Base-by-base conservation (phyloP, 441 rosid species). In the Mallotus japonicus region DNA sequence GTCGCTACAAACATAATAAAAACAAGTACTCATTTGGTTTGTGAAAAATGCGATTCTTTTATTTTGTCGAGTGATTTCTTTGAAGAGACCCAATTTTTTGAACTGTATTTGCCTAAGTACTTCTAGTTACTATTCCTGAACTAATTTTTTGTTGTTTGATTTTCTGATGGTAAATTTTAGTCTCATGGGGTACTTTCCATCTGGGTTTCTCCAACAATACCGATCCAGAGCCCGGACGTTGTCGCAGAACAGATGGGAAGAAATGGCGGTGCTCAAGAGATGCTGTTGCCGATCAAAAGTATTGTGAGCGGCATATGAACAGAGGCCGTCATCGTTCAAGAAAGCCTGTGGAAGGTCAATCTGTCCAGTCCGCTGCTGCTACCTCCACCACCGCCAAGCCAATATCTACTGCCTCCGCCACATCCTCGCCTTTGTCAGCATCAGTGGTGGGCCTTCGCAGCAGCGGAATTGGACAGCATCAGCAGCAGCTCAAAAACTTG, bases 321-420 rank as follows among this genome's bases (percentile, higher is more conserved):
- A 85, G 98, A 79, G 98, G 98, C 76, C 96, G 97, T 81, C 97
- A 91, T 80, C 98, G 98, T 92, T 93, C 98, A 93, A 93, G 98
- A 93, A 93, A 93, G 97, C 98, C 90, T 92, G 98, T 93, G 98
- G 98, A 93, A 93, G 93, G 84, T 75, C 95, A 89, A 76, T 73
- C 92, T 53, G 85, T 87, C 89, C 90, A 85, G 78, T 80, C 90
- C 60, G 76, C 83, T 58, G 82, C 85, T 12, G 64, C 82, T 42
- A 32, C 87, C 60, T 49, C 83, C 62, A 69, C 86, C 55, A 67
- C 73, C 3, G 62, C 86, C 32, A 89, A 83, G 79, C 79, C 80
- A 75, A 76, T 69, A 63, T 76, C 74, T 61, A 69, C 54, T 61
- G 53, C 75, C 9, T 54, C 58, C 57, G 50, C 86, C 57, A 53